Conservation (phyloP, 2,329 filamentous ascomycete genomes). For the Fusarium poae region DNA sequence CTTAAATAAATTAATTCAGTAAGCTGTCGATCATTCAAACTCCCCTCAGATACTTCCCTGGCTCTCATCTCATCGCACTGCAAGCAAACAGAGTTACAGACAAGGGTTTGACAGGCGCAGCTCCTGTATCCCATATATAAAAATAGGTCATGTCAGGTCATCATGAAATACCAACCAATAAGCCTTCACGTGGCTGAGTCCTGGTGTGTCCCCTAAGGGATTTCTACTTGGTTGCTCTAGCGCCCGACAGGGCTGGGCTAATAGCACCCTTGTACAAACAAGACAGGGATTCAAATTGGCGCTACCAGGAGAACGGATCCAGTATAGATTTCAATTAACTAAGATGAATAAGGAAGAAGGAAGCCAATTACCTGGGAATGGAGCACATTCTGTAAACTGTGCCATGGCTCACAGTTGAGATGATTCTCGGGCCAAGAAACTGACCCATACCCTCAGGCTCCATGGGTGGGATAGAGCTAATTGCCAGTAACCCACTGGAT, state of each 20-base stretch:
- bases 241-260: slow-evolving; percentile 37
- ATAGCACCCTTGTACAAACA: slow-evolving; percentile 21
- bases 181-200: slow-evolving; percentile 30
- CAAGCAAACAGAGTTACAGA: slow-evolving; percentile 11
- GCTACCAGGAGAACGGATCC: slow-evolving; percentile 32
- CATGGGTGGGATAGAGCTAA: slow-evolving; percentile 10
- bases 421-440: slow-evolving; percentile 4
- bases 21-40: slow-evolving; percentile 24
- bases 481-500: slow-evolving; percentile 3
- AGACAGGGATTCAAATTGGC: slow-evolving; percentile 28
- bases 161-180: slow-evolving; percentile 36
- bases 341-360: slow-evolving; percentile 9
- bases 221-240: slow-evolving; percentile 28
- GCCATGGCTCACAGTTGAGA: neutral
- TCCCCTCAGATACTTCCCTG: neutral
- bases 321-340: slow-evolving; percentile 19
- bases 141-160: slow-evolving; percentile 37
- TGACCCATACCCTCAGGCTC: slow-evolving; percentile 18
- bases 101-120: slow-evolving; percentile 29
- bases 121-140: slow-evolving; percentile 19
- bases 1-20: slow-evolving; percentile 24
- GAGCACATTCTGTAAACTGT: neutral
- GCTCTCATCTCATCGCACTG: slow-evolving; percentile 5
- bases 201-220: slow-evolving; percentile 10
- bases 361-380: neutral